Evolutionary conservation across 768 basidiomycete genomes (phyloP), one percentile per base, ranked within the genome.

Genomic region (Mrakia frigida): DNA sequence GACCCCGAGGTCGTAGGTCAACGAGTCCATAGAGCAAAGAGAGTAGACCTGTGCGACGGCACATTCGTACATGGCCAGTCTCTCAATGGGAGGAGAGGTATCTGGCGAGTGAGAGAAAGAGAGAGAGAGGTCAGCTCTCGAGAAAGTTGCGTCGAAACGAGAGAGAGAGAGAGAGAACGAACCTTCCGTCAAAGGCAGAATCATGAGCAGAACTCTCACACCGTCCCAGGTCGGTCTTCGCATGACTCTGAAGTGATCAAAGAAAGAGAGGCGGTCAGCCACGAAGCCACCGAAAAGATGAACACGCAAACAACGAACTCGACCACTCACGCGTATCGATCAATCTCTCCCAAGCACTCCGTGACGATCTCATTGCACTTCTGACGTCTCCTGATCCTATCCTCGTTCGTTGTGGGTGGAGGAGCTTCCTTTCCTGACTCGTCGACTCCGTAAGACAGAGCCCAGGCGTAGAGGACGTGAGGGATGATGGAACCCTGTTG

Each of bases 151-250:
- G 46, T 50, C 46, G 46, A 50, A 4, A 50, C 23, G 69, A 28
- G 23, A 59, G 28, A 46, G 25, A 39, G 41, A n/a, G 39, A 31
- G 78, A 65, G 65, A 70, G 23, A 82, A 86, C 79, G 78, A 50
- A 94, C 94, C 93, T 83, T 92, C 90, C 74, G 93, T 90, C 63
- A 98, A 86, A 10, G 94, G 94, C 75, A 93, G 84, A 41, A 94
- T 84, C 65, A 97, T 86, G 41, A 96, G 84, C 70, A 98, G 85
- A 9, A 88, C 89, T 46, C 92, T 87, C 31, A 94, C 90, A 6
- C 94, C 93, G 78, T 97, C 94, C 89, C 92, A 91, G 11, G 90
- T 88, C 0, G 93, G 93, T 74, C 89, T 88, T 41, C 94, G 87
- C 81, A 95, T 85, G 41, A 97, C 84, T 37, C 90, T 90, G 77